Percentiles rank a stretch among this genome's conserved stretches.
Conservation (phyloP, 192 early-diverging fungal species). For the Podila epigama region DNA sequence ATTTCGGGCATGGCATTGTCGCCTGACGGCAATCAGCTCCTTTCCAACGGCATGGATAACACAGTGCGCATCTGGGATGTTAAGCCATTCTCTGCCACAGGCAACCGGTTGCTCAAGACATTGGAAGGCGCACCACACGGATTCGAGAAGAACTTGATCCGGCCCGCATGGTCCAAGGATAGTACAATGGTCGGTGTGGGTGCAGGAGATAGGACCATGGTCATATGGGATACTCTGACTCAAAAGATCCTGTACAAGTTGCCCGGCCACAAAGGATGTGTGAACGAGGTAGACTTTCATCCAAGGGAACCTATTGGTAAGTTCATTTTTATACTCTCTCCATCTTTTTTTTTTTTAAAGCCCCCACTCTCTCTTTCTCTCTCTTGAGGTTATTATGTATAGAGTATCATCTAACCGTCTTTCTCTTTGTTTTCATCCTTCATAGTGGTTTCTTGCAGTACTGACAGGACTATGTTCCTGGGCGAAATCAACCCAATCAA, state of each 20-base stretch:
- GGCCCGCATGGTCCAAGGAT: conserved; percentile 89
- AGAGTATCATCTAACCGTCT: no score
- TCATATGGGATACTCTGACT: conserved; percentile 86
- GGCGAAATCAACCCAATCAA: conserved; percentile 77
- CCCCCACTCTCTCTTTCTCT: no score
- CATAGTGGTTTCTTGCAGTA: conserved; percentile 79
- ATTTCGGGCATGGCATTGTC: conserved; percentile 86
- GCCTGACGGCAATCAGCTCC: conserved; percentile 83
- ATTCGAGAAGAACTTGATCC: conserved; percentile 92
- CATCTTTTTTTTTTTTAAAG: conserved; percentile 1
- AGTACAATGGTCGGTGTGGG: conserved; percentile 87
- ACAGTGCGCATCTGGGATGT: conserved; percentile 96
- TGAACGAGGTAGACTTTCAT: conserved; percentile 94
- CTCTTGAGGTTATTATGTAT: no score
- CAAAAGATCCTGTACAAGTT: conserved; percentile 90
- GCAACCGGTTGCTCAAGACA: conserved; percentile 76
- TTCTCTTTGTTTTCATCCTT: no score
- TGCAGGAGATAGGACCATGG: conserved; percentile 85
- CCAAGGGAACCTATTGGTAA: conserved; percentile 81
- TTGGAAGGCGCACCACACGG: conserved; percentile 94
- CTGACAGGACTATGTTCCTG: conserved; percentile 88
- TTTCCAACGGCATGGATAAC: conserved; percentile 95
- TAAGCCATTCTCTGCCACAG: conserved; percentile 78
- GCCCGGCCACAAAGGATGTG: conserved; percentile 94
- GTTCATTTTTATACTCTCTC: conserved; percentile 2